Conservation (phyloP, 2,329 filamentous ascomycete genomes). For the Penicillium sclerotiorum region DNA sequence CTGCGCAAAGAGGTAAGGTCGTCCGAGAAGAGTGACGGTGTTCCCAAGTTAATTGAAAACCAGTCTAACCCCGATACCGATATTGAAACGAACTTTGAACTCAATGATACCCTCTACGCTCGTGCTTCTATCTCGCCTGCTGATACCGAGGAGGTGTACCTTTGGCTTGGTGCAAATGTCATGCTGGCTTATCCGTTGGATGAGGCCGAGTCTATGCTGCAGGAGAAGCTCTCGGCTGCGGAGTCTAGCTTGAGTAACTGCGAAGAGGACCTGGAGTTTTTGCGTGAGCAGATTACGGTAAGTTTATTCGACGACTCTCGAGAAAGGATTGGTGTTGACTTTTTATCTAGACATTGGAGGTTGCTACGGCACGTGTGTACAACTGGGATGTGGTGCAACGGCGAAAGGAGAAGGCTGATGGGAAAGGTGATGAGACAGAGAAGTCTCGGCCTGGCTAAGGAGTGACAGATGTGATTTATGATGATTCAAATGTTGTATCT, state of each 20-base stretch:
- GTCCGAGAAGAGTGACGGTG: too few relatives aligned
- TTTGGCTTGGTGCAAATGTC: constrained; percentile 98
- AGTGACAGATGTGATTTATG: not conserved
- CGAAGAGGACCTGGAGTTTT: constrained; percentile 93
- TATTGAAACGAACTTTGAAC: constrained; percentile 90
- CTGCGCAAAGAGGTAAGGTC: constrained; percentile 70
- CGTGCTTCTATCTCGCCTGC: constrained; percentile 80
- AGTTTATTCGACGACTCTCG: constrained; percentile 40
- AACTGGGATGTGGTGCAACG: constrained; percentile 99
- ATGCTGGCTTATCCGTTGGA: constrained; percentile 94
- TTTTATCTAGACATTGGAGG: constrained; percentile 81
- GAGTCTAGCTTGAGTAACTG: constrained; percentile 81
- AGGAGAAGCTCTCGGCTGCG: constrained; percentile 76
- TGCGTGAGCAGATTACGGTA: constrained; percentile 95
- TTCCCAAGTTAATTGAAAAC: too few relatives aligned
- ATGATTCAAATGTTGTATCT: constrained; percentile 3
- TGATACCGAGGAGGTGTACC: constrained; percentile 77
- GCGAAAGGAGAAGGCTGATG: constrained; percentile 76
- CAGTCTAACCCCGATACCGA: constrained; percentile 51
- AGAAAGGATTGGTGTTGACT: constrained; percentile 9
- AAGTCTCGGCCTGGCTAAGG: constrained; percentile 43
- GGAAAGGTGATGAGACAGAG: constrained; percentile 55
- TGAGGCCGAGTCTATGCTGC: constrained; percentile 79
- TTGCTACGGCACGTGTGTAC: constrained; percentile 94
- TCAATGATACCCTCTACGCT: constrained; percentile 93